Percentiles rank a stretch among this genome's conserved stretches.
Conservation (phyloP, 106 monocot species). For the Dendrobium catenatum region DNA sequence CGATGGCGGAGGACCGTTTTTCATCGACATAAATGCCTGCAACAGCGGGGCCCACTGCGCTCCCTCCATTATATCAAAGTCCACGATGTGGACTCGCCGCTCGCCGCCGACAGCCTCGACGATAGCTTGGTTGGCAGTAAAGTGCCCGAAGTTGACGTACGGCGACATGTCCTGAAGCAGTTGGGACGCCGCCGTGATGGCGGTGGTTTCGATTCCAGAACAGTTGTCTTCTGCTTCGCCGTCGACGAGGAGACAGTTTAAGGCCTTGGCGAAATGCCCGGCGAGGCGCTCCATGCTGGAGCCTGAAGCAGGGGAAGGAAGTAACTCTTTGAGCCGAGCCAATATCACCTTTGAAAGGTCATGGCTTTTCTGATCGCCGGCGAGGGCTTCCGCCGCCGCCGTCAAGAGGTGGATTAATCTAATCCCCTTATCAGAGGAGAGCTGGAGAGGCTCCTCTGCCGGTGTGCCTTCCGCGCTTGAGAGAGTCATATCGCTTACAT, state of each 20-base stretch:
- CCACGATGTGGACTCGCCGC: conserved; percentile 41
- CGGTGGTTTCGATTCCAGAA: neutral
- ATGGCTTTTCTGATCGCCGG: conserved; percentile 9
- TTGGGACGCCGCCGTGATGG: conserved; percentile 36
- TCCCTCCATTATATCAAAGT: conserved; percentile 48
- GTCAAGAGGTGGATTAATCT: conserved; percentile 33
- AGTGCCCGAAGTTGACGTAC: conserved; percentile 47
- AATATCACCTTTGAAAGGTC: conserved; percentile 49
- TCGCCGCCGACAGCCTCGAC: conserved; percentile 36
- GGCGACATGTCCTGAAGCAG: conserved; percentile 57
- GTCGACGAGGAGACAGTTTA: conserved; percentile 28
- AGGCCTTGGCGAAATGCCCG: conserved; percentile 42
- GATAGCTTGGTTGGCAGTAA: conserved; percentile 59
- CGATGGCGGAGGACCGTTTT: conserved; percentile 22
- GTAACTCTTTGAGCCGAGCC: conserved; percentile 59
- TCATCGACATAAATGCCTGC: conserved; percentile 25
- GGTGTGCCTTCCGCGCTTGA: neutral
- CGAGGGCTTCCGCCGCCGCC: conserved; percentile 32
- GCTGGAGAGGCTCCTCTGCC: neutral
- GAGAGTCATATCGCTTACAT: neutral
- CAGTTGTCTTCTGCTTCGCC: too few species aligned
- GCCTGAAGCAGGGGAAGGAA: neutral
- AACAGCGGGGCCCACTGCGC: conserved; percentile 49
- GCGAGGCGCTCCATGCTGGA: conserved; percentile 42
- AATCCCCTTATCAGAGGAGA: neutral